Evolutionary conservation across 768 basidiomycete species (phyloP), one percentile per base, ranked within the genome.

Genomic region (Holtermanniella nyarrowii): DNA sequence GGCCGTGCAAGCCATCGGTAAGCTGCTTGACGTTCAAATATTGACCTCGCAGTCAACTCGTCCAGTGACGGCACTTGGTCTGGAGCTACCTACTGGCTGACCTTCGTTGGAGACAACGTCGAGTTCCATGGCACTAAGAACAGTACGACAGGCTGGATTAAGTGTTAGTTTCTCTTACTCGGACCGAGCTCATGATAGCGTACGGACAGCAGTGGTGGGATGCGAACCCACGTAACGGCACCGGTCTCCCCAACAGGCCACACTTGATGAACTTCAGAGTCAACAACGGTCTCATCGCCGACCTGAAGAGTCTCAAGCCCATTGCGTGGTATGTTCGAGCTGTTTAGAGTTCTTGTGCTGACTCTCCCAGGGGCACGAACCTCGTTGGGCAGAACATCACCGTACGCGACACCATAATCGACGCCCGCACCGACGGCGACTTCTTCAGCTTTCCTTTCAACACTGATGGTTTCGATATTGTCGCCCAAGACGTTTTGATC

Each of bases 171-270:
- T 5, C 20, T 22, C 40, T 27, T 26, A 0, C 16, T 7, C 7
- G 31, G 18, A 45, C 5, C 21, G 20, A 40, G 16, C n/a, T 14
- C 22, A 18, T 5, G 16, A 3, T 37, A 60, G 58, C 53, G 2
- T 75, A 74, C 52, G 76, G 77, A n/a, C 74, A 77, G 54, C 74
- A 76, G 53, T 78, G 76, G 76, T 77, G 77, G 76, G 72, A 77
- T 50, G 66, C 73, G 46, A 75, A 75, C 20, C 42, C 46, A 4
- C 47, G 40, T 14, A 76, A 74, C 50, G 62, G 69, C 31, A 76
- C 77, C 48, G 48, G 73, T 60, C 48, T 57, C n/a, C 43, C 53
- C 18, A 42, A 26, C 26, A 72, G 77, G 18, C 77, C 77, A 20
- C 77, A 78, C 54, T 70, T 78, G 10, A 74, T 75, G 25, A 76